These are phyloP conservation scores for Fusarium sacchari DNA, from an alignment of 2,329 filamentous ascomycete species.

Conservation along the genomic window DNA sequence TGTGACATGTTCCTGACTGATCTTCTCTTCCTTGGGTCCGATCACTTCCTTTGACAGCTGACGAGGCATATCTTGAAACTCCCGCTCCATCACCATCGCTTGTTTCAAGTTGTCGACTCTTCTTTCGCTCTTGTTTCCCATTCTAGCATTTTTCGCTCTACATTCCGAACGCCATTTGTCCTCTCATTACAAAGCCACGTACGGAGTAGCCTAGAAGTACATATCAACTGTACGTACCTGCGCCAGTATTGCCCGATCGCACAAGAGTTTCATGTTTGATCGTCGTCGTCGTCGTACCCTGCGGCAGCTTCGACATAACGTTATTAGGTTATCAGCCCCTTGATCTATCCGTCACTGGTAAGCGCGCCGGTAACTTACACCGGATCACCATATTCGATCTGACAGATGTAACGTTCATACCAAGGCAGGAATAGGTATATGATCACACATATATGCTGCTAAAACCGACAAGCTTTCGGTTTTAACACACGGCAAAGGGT, in stretches of 20 bases:
- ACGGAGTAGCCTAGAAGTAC: constrained; percentile 5
- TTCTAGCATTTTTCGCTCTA: not conserved
- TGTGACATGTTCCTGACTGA: not conserved
- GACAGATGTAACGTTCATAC: constrained; percentile 14
- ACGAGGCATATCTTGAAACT: constrained; percentile 39
- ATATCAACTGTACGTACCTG: not conserved
- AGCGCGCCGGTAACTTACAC: constrained; percentile 17
- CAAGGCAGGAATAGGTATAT: constrained; percentile 5
- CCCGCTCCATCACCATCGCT: constrained; percentile 15
- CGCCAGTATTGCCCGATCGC: not conserved
- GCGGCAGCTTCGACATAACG: constrained; percentile 14
- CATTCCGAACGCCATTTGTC: not conserved
- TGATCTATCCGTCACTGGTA: constrained; percentile 1
- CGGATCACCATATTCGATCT: constrained; percentile 11
- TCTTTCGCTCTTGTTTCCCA: constrained; percentile 10
- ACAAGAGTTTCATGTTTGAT: constrained; percentile 14
- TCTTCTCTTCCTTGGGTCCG: constrained; percentile 3
- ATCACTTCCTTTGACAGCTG: constrained; percentile 26
- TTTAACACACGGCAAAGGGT: not conserved
- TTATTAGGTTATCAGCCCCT: constrained; percentile 7
- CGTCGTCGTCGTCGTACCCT: not conserved
- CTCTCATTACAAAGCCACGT: not conserved
- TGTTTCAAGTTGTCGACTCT: constrained; percentile 23
- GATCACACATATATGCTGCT: constrained; percentile 1
- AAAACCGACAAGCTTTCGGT: constrained; percentile 2